Evolutionary conservation across 2,329 filamentous ascomycete genomes (phyloP).

Genomic region (Lomentospora prolificans): DNA sequence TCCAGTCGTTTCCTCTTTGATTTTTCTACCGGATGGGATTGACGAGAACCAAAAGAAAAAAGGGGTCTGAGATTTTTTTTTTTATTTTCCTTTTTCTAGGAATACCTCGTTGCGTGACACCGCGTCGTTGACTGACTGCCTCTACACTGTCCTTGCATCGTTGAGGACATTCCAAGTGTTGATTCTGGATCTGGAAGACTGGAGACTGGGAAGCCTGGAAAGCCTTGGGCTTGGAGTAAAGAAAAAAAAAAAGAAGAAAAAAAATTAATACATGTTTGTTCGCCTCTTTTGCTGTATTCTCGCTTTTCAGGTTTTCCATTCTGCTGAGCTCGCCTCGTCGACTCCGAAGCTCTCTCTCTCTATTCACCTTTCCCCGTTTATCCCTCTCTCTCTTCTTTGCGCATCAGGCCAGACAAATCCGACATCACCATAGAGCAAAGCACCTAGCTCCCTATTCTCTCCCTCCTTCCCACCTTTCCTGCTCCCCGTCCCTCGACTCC

Average conservation of each 20-base stretch:
- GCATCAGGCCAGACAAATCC: no score
- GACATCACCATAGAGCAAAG: not conserved
- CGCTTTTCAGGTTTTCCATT: not conserved
- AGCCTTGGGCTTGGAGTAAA: not conserved
- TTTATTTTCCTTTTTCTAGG: not conserved
- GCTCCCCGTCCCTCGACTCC: not conserved
- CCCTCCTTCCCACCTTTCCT: no score
- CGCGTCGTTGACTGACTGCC: no score
- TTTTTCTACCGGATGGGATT: not conserved
- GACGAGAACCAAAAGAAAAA: not conserved
- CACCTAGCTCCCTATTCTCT: not conserved
- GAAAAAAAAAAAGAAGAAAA: not conserved
- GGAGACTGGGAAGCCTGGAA: not conserved
- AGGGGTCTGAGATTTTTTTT: not conserved
- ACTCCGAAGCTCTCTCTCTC: not conserved
- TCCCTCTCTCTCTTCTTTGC: not conserved
- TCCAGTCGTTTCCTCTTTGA: not conserved
- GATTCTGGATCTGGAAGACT: not conserved
- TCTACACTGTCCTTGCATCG: not conserved
- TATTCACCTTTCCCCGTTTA: not conserved
- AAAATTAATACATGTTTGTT: not conserved
- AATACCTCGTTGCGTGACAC: no score
- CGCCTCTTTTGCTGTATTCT: not conserved
- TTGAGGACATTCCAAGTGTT: not conserved
- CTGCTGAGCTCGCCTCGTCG: not conserved